phyloP scores from a whole-genome alignment of 78 protist genomes.

The Capsaspora owczarzaki region DNA sequence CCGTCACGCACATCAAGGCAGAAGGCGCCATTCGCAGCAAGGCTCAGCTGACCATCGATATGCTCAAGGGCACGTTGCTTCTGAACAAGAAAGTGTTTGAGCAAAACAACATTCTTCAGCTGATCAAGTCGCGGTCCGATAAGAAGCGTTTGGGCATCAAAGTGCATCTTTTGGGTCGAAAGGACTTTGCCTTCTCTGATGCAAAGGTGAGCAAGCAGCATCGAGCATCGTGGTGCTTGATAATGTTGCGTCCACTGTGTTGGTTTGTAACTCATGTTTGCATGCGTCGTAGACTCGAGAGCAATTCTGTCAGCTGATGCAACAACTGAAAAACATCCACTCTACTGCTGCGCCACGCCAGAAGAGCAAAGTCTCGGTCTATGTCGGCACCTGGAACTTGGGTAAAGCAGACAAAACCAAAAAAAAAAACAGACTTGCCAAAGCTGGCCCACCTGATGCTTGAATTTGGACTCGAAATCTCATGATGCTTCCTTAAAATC shows the following conservation, averaged over 20 bases:
- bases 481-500: not conserved
- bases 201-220: not conserved
- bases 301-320: not conserved
- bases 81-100: too few relatives aligned
- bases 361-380: not conserved
- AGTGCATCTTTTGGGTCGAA: too few relatives aligned
- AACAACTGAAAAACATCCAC: not conserved
- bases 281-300: not conserved
- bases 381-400: not conserved
- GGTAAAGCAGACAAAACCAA: not conserved
- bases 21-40: too few relatives aligned
- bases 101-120: not conserved
- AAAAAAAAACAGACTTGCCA: not conserved
- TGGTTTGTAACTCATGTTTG: too few relatives aligned
- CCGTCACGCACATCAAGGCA: too few relatives aligned
- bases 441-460: not conserved
- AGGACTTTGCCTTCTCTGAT: not conserved
- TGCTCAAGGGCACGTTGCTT: too few relatives aligned
- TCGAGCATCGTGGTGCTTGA: too few relatives aligned
- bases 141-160: not conserved
- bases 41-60: too few relatives aligned
- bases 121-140: constrained; percentile 5
- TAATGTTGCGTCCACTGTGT: too few relatives aligned
- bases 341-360: not conserved
- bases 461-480: too few relatives aligned